A percentile compares a stretch with the other conserved stretches of the same genome.
Conservation (phyloP, 306 rosid genomes). For the Vigna hirtella region DNA sequence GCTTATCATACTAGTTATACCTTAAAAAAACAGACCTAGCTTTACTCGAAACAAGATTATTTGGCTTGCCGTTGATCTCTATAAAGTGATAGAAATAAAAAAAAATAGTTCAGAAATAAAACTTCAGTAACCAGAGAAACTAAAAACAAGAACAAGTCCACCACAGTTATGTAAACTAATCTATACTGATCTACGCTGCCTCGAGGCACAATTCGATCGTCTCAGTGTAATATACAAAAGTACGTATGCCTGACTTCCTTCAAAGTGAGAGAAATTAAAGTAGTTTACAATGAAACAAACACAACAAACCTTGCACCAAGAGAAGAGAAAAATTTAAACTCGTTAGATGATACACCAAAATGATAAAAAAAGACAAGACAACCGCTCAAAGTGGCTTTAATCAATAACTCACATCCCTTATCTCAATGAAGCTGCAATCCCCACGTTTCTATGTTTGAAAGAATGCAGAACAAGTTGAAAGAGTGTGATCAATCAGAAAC, state of each 20-base stretch:
- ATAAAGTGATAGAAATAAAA: background rate
- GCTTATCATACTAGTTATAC: background rate
- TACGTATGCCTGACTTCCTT: conserved; percentile 4
- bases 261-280: background rate
- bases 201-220: background rate
- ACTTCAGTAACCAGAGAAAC: background rate
- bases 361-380: conserved; percentile 16
- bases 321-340: background rate
- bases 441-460: background rate
- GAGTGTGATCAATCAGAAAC: conserved; percentile 33
- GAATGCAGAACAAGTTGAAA: background rate
- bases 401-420: background rate
- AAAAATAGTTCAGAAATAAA: background rate
- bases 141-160: background rate
- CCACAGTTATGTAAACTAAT: background rate
- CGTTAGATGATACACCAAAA: conserved; percentile 39
- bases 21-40: background rate
- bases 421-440: background rate
- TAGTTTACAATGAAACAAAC: conserved; percentile 38
- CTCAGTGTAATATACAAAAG: conserved; percentile 1
- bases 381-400: conserved; percentile 4
- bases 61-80: background rate
- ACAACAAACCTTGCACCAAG: conserved; percentile 32
- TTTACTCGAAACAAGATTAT: background rate
- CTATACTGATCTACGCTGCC: conserved; percentile 2